These are phyloP conservation scores for Mycena olivaceomarginata DNA, from an alignment of 768 basidiomycete genomes.

Conservation along the genomic window DNA sequence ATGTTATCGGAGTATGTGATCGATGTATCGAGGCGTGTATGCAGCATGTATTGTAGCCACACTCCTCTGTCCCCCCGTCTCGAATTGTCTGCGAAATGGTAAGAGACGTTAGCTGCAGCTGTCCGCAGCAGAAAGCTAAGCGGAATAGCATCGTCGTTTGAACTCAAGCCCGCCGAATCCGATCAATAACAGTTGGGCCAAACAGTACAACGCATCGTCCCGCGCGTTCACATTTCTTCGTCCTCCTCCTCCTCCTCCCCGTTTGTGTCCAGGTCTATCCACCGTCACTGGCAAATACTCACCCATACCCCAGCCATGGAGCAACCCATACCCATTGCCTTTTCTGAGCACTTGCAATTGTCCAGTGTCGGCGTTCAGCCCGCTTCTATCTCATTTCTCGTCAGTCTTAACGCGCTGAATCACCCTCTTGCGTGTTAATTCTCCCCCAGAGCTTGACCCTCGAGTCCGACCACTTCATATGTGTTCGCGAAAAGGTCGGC, in stretches of 20 bases:
- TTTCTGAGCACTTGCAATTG: constrained; percentile 95
- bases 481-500: constrained; percentile 95
- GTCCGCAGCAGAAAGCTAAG: background rate
- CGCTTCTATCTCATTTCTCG: constrained; percentile 97
- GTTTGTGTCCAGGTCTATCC: constrained; percentile 37
- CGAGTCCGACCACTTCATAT: constrained; percentile 99
- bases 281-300: background rate
- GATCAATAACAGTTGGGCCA: background rate
- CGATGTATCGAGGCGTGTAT: constrained; percentile 37
- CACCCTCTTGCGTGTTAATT: background rate
- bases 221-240: constrained; percentile 37
- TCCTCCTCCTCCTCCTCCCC: constrained; percentile 32
- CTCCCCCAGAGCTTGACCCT: constrained; percentile 87
- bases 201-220: constrained; percentile 15
- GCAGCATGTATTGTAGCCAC: constrained; percentile 32
- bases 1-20: constrained; percentile 18
- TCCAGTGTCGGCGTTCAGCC: constrained; percentile 98
- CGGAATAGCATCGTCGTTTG: constrained; percentile 8
- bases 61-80: constrained; percentile 14
- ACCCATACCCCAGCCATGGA: constrained; percentile 56
- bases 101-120: background rate
- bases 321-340: constrained; percentile 86
- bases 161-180: background rate
- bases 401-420: constrained; percentile 57
- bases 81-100: constrained; percentile 26